Percentiles rank a stretch among this genome's conserved stretches.
Evolutionary conservation across 371 early-diverging fungal species (phyloP).

Genomic region (Mortierella sp.): DNA sequence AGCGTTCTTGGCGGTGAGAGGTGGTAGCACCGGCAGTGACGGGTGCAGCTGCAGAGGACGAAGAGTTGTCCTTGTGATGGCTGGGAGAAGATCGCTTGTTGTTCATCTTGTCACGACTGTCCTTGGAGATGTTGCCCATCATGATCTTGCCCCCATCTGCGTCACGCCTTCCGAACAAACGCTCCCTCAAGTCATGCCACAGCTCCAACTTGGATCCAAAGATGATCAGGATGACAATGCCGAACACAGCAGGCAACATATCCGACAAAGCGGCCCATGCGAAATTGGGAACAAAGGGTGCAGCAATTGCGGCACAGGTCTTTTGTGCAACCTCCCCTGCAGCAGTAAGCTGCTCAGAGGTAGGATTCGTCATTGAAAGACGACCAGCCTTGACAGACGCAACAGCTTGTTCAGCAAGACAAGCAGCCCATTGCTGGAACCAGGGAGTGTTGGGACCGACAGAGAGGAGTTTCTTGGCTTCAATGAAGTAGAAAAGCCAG

Average conservation of each 20-base stretch:
- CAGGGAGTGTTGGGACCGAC: conserved; percentile 23
- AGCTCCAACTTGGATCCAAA: conserved; percentile 1
- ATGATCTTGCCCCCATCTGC: neutral
- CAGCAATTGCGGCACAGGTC: conserved; percentile 26
- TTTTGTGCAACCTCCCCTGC: conserved; percentile 30
- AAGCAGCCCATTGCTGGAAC: conserved; percentile 33
- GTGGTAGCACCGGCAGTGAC: neutral
- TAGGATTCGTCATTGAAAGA: conserved; percentile 1
- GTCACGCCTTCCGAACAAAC: neutral
- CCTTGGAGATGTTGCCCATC: conserved; percentile 17
- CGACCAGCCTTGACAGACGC: conserved; percentile 7
- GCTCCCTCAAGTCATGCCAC: conserved; percentile 10
- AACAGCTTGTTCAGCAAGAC: conserved; percentile 26
- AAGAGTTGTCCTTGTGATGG: neutral
- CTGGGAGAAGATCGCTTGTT: neutral
- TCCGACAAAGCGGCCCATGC: conserved; percentile 35
- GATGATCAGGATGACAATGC: conserved; percentile 28
- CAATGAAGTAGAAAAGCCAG: conserved; percentile 51
- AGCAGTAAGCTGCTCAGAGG: conserved; percentile 10
- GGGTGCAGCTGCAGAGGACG: neutral
- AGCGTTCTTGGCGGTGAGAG: conserved; percentile 2
- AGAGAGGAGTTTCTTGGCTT: conserved; percentile 30
- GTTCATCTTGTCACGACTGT: neutral
- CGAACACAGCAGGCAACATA: conserved; percentile 25
- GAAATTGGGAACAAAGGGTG: conserved; percentile 31